Conservation (phyloP, 257 asterid species). For the Scutellaria minor region DNA sequence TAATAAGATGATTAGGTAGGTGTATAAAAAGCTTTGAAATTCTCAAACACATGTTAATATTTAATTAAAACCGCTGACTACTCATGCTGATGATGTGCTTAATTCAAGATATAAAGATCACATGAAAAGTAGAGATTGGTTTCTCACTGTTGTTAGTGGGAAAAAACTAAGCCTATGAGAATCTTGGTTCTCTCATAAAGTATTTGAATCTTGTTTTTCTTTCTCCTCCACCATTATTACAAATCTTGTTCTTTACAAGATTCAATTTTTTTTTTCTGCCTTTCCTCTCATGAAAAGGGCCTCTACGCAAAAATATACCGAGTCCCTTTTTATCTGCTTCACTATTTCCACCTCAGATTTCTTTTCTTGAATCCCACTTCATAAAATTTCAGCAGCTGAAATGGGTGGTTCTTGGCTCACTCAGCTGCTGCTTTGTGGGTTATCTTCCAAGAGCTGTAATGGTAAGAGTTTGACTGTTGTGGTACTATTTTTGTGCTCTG, state of each 20-base stretch:
- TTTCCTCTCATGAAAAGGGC: constrained; percentile 43
- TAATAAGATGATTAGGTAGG: constrained; percentile 6
- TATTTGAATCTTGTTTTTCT: constrained; percentile 54
- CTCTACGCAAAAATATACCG: constrained; percentile 29
- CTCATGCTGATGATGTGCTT: constrained; percentile 39
- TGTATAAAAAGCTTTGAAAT: constrained; percentile 34
- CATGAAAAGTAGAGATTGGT: constrained; percentile 42
- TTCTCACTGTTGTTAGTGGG: constrained; percentile 49
- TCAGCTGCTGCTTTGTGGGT: constrained; percentile 36
- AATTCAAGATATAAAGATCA: constrained; percentile 37
- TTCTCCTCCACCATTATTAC: constrained; percentile 43
- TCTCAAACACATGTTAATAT: constrained; percentile 30
- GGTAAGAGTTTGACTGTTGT: constrained; percentile 46
- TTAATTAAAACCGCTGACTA: constrained; percentile 31
- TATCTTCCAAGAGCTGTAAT: constrained; percentile 29
- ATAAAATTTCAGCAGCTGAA: constrained; percentile 43
- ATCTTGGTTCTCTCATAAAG: constrained; percentile 60
- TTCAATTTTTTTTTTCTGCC: constrained; percentile 38
- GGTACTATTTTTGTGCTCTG: constrained; percentile 39
- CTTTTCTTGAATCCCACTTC: constrained; percentile 26
- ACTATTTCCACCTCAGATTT: constrained; percentile 49
- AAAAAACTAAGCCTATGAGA: constrained; percentile 51
- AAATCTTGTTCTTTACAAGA: constrained; percentile 46
- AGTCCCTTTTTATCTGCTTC: constrained; percentile 30
- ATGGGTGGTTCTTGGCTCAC: constrained; percentile 53